A percentile compares a stretch with the other conserved stretches of the same genome.
These are phyloP conservation scores for Sphagnum tenellum DNA, from an alignment of 225 moss, liverwort and hornwort species.

Conservation along the genomic window DNA sequence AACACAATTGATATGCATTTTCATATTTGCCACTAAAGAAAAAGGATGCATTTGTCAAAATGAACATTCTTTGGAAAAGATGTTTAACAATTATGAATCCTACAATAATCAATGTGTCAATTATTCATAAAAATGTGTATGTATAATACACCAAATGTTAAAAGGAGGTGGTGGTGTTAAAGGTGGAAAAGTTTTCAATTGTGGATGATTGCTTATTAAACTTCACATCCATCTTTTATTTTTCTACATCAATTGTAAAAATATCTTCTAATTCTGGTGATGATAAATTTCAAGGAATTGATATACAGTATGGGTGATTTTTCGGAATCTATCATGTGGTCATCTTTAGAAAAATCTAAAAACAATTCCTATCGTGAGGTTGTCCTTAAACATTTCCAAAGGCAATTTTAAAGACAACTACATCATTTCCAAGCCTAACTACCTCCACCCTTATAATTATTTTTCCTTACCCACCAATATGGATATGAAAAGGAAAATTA, in stretches of 20 bases:
- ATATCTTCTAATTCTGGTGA: no score
- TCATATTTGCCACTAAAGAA: no score
- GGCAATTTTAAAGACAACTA: no score
- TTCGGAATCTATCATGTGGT: background rate
- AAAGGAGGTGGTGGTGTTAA: background rate
- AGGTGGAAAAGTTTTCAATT: background rate
- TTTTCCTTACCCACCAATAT: background rate
- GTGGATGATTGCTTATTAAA: constrained; percentile 1
- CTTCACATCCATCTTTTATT: background rate
- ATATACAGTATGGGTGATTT: background rate
- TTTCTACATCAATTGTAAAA: background rate
- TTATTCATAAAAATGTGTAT: no score
- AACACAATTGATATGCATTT: no score
- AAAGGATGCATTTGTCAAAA: no score
- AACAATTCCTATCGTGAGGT: no score
- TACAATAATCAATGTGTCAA: no score
- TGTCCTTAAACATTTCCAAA: no score
- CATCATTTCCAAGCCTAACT: background rate
- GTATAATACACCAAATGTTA: background rate
- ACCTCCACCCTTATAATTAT: background rate
- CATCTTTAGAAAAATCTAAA: no score
- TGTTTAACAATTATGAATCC: no score
- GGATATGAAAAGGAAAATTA: background rate
- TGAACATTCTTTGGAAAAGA: no score
- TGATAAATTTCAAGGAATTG: background rate